Evolutionary conservation across 331 rosid species (phyloP).

Genomic region (Phaseolus coccineus): DNA sequence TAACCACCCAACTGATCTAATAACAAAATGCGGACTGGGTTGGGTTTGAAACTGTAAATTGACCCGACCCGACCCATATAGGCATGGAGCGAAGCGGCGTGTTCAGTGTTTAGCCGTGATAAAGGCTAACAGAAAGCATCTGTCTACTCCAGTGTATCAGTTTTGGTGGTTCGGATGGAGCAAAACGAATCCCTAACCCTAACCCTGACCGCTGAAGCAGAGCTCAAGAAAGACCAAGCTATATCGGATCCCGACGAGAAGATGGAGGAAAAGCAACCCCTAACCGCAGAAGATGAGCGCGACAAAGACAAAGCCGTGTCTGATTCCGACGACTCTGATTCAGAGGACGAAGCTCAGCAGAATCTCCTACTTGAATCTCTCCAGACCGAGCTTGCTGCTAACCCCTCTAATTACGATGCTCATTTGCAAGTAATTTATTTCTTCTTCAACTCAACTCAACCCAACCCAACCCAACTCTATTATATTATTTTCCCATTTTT

Average conservation of each 20-base stretch:
- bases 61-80: not conserved
- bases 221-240: slow-evolving; percentile 16
- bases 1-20: no score
- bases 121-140: not conserved
- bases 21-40: no score
- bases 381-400: slow-evolving; percentile 61
- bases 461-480: not conserved
- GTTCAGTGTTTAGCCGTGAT: not conserved
- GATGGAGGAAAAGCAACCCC: slow-evolving; percentile 55
- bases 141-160: not conserved
- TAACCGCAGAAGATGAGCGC: not conserved
- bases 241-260: slow-evolving; percentile 44
- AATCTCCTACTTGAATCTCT: slow-evolving; percentile 66
- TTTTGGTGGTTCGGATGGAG: not conserved
- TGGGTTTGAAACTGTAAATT: no score
- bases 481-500: not conserved
- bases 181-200: slow-evolving; percentile 48
- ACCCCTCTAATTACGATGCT: slow-evolving; percentile 55
- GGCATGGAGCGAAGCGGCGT: not conserved
- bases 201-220: slow-evolving; percentile 37
- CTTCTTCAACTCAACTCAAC: not conserved
- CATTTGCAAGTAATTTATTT: slow-evolving; percentile 47
- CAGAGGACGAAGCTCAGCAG: slow-evolving; percentile 73
- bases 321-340: slow-evolving; percentile 55
- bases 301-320: slow-evolving; percentile 29